Base-by-base conservation (phyloP, 2,329 filamentous ascomycete species). In the Apiospora arundinis region DNA sequence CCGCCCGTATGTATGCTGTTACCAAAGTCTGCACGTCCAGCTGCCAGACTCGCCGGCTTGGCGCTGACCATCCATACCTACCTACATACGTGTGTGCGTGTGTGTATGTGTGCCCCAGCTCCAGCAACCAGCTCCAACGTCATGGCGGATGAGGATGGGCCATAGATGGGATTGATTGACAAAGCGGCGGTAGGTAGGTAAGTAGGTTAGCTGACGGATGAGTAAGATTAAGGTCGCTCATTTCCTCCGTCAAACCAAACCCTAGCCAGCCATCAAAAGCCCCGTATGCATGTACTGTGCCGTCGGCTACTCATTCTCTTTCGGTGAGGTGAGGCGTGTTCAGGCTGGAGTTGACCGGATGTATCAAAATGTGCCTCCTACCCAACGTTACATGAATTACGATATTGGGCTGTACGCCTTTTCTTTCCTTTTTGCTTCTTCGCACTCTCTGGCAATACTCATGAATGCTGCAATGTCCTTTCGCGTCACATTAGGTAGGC, bases 201-300 rank as follows among this genome's bases (percentile, higher is more conserved):
- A 4, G 32, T 32, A 32, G 28, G 16, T 7, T 21, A 60, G 52
- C 52, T 60, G 56, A 63, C 56, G 8, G 56, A 63, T 63, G 56
- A 63, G 56, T 63, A 63, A 63, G 56, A 63, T 63, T 48, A 40
- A 28, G 28, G 56, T 63, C 56, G 32, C 56, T 63, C 32, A 23
- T 63, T 63, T 21, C 32, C 28, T 21, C 44, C 14, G 8, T 14
- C 40, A 42, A 42, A 42, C 42, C 42, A 45, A 56, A 37, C 52
- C 28, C 52, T 37, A 6, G 52, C 52, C 16, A 28, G 18, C 32
- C 52, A 21, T 60, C 52, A 60, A 60, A 60, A 60, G 52, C 28
- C 16, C 16, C 52, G 52, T 37, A 37, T 60, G 52, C 11, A 28
- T 60, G 52, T n/a, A 28, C 14, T 16, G 49, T 32, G 49, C 49